Base-by-base conservation (phyloP, 768 basidiomycete genomes). In the Xerocomus brunneocitrinus region DNA sequence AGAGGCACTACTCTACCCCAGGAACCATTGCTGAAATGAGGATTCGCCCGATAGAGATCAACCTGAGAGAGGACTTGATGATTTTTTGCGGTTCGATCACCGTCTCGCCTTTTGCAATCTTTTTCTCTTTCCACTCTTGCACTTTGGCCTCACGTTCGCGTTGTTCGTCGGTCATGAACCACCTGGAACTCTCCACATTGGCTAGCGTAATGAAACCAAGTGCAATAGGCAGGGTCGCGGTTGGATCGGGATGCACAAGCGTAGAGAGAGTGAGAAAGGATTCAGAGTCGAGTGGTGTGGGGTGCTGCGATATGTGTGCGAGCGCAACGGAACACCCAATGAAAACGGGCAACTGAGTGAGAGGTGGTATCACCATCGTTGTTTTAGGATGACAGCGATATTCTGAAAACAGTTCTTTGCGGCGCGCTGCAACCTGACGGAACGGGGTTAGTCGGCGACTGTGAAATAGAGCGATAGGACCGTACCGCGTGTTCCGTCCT, bases 151-250 rank as follows among this genome's bases (percentile, higher is more conserved):
- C 71, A 39, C 77, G 78, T 61, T 79, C 76, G 36, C 74, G 76
- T 57, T 82, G 80, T 14, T 76, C 78, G 4, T 82, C 75, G 31
- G 76, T 80, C 71, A 84, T 74, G 55, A 90, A 79, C 89, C 87
- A 90, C 38, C 79, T 79, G 34, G 83, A 79, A 8, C 85, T 83
- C 63, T 92, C 90, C 10, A 89, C 85, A 57, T 90, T 91, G 2
- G 85, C 85, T 74, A 91, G 75, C 9, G 87, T 89, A 38, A 89
- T 65, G 43, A 91, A 67, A 7, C 90, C 90, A 22, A 91, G 74
- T 3, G 79, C 70, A 47, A 91, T 82, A 3, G 90, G 90, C 1
- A 91, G 66, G 12, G 79, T 71, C 62, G 79, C 78, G 0, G 88
- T 89, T 28, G 85, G 78, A 65, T 92, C 90, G 9, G 85, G 74